phyloP scores from a whole-genome alignment of 441 rosid species.

The Daphne laureola region DNA sequence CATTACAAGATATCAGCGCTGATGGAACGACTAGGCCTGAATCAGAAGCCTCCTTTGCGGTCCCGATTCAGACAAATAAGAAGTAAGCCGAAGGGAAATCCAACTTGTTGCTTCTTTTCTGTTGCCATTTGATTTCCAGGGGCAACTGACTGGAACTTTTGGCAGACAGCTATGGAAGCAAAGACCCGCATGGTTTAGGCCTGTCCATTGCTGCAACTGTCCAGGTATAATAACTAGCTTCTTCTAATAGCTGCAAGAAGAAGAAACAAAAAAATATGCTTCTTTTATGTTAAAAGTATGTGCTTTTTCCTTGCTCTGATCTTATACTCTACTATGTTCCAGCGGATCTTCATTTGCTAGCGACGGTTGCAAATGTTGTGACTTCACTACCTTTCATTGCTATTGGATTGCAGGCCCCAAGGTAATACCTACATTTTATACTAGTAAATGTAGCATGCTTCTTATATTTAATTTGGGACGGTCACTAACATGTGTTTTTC shows the following conservation, averaged over 20 bases:
- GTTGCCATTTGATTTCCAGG: not conserved
- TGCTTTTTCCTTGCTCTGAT: not conserved
- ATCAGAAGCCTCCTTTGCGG: conserved; percentile 26
- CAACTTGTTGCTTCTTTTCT: not conserved
- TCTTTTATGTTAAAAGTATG: not conserved
- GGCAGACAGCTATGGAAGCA: conserved; percentile 84
- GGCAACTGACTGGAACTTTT: conserved; percentile 14
- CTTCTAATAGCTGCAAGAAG: conserved; percentile 28
- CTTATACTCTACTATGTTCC: conserved; percentile 11
- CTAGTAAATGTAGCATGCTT: not conserved
- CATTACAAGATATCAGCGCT: conserved; percentile 35
- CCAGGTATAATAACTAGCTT: too few relatives aligned
- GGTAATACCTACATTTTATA: conserved; percentile 33
- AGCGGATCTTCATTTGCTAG: conserved; percentile 65
- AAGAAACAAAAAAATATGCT: not conserved
- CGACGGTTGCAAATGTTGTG: conserved; percentile 76
- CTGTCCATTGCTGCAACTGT: conserved; percentile 46
- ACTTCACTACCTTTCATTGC: conserved; percentile 91
- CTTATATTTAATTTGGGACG: conserved; percentile 9
- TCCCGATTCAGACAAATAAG: conserved; percentile 23
- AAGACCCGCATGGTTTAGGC: conserved; percentile 83
- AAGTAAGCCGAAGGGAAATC: conserved; percentile 40
- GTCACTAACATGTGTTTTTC: conserved; percentile 2
- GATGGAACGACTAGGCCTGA: conserved; percentile 34
- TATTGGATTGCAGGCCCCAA: conserved; percentile 86